Conservation (phyloP, 805 yeast species). For the Yarrowia bubula region DNA sequence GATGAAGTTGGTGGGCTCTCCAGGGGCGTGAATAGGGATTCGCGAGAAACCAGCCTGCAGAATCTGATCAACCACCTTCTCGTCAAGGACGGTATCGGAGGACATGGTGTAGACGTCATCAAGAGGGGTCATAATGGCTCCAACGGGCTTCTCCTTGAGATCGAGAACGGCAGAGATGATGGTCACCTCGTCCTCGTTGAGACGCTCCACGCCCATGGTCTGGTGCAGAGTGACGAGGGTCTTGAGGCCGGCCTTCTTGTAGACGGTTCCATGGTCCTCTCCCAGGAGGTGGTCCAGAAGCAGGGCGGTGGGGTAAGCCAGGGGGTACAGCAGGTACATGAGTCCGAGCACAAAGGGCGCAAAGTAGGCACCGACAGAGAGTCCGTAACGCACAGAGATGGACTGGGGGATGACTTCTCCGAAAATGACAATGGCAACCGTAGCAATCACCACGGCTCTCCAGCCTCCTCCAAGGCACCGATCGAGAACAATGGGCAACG, state of each 20-base stretch:
- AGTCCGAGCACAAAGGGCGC: slow-evolving; percentile 80
- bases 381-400: slow-evolving; percentile 86
- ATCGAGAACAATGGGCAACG: slow-evolving; percentile 90
- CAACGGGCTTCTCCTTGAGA: slow-evolving; percentile 84
- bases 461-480: slow-evolving; percentile 94
- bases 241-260: slow-evolving; percentile 88
- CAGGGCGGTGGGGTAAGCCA: slow-evolving; percentile 85
- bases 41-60: slow-evolving; percentile 93
- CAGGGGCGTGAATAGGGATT: slow-evolving; percentile 88
- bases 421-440: slow-evolving; percentile 86
- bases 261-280: slow-evolving; percentile 94
- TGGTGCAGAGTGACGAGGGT: slow-evolving; percentile 89
- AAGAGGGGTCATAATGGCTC: slow-evolving; percentile 90
- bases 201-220: slow-evolving; percentile 91
- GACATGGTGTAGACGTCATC: slow-evolving; percentile 84
- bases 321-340: slow-evolving; percentile 88
- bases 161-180: slow-evolving; percentile 92
- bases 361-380: slow-evolving; percentile 84
- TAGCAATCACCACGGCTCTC: slow-evolving; percentile 93
- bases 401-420: slow-evolving; percentile 98
- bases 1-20: slow-evolving; percentile 83
- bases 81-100: slow-evolving; percentile 79
- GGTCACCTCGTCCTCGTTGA: slow-evolving; percentile 93
- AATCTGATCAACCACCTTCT: slow-evolving; percentile 79
- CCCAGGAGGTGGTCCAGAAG: slow-evolving; percentile 81